Evolutionary conservation across 352 stramenopile genomes (phyloP), one percentile per base, ranked within the genome.

Genomic region (Thraustochytrium sp.): DNA sequence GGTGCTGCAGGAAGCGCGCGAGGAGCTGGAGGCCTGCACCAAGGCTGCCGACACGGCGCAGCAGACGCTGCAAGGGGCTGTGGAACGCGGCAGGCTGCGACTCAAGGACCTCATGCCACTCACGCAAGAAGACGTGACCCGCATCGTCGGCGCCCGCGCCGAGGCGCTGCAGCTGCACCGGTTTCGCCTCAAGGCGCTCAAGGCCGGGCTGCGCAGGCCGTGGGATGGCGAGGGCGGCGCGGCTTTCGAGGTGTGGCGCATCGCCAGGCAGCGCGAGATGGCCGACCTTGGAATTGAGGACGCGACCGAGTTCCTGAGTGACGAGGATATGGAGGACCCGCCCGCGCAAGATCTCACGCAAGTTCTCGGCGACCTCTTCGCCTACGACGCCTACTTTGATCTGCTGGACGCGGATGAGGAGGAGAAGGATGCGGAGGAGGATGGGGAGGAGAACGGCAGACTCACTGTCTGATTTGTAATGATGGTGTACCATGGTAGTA

Each of bases 321-420:
- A 62, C 1, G 65, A 77, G 34, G 65, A 77, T 26, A 36, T 26
- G 13, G 65, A 77, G 11, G 65, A 77, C 23, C 65, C 34, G 18
- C 65, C 42, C 13, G 26, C 49, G 18, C 11, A 62, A 11, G 65
- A 77, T n/a, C 8, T 62, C 36, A 26, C 64, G 9, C 65, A 62
- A 31, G 36, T 44, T 46, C 63, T 46, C 1, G 21, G 21, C 26
- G 68, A 72, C 9, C 21, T 4, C 18, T 46, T 40, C 31, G 44
- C 48, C 0, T 80, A 80, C n/a, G 68, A 80, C 48, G 31, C 21
- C 38, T 46, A 65, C 31, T 72, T 80, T 63, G 68, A 80, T 18
- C 42, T 55, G 68, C 48, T 80, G 5, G 68, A 80, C 46, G 21
- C 9, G 23, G 21, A 37, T 16, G 48, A 65, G 8, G 46, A 77